Base-by-base conservation (phyloP, 2,329 filamentous ascomycete species). In the Monilinia vaccinii-corymbosi region DNA sequence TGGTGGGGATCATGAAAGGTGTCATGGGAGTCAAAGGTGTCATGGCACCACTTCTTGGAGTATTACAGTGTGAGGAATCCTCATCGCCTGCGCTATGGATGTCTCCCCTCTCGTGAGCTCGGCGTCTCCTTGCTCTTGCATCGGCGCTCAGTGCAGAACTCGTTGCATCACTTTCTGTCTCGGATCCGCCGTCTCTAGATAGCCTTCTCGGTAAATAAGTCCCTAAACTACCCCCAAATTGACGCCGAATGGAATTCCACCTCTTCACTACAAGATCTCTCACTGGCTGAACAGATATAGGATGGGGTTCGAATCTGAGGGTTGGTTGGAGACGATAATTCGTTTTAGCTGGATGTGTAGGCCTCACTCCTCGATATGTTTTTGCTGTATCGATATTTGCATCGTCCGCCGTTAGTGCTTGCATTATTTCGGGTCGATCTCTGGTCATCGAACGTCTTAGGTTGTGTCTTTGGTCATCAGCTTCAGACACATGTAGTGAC, bases 261-360 rank as follows among this genome's bases (percentile, higher is more conserved):
- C 65, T 62, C 50, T 66, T 69, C 4, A 71, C 68, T 3, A 69
- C 68, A 9, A 70, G 57, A 42, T 71, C 68, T 40, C 63, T 66
- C 2, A 70, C 69, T 4, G 69, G 69, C 42, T 71, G 69, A 4
- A 71, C 61, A 38, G 68, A 71, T 4, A 70, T 64, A 21, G 65
- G 66, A 56, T 70, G 68, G 14, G 66, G 66, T 28, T 71, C 69
- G 1, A 68, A 70, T 8, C 64, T 63, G 31, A 71, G 62, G 10
- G 66, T 60, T 25, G 68, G 61, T 13, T 69, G 64, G 16, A 70
- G 44, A 8, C 61, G 62, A 49, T 68, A 66, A 13, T 66, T 66
- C 13, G 62, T 56, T 21, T 13, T 47, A 13, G 42, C 21, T 47
- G 31, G 47, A 21, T 23, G 45, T 4, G 46, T 32, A 32, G 55